Percentiles rank a stretch among this genome's conserved stretches.
Evolutionary conservation across 225 moss, liverwort and hornwort species (phyloP).

Genomic region (Ulota crispa): DNA sequence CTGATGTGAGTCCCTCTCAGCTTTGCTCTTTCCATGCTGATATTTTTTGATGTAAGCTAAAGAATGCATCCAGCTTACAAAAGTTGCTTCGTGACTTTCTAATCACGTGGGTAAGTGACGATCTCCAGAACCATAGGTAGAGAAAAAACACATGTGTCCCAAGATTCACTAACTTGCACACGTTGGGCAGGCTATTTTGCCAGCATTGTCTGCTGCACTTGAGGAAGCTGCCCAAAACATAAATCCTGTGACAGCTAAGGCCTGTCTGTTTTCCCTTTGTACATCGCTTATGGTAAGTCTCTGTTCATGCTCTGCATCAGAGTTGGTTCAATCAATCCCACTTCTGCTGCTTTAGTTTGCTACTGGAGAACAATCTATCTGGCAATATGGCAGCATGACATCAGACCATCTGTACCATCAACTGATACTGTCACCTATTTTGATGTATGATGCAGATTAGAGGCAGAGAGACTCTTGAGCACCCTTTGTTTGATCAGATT

Average conservation of each 20-base stretch:
- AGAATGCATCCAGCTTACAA: neutral
- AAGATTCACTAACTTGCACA: conserved; percentile 23
- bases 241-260: conserved; percentile 64
- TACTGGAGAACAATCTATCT: neutral
- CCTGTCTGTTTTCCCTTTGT: conserved; percentile 84
- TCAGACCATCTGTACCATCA: neutral
- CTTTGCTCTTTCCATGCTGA: conserved; percentile 2
- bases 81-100: neutral
- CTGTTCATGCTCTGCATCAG: neutral
- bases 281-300: conserved; percentile 78
- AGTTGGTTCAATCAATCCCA: conserved; percentile 4
- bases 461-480: conserved; percentile 65
- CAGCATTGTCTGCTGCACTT: conserved; percentile 56
- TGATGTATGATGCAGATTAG: conserved; percentile 65
- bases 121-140: neutral
- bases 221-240: conserved; percentile 47
- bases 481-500: conserved; percentile 55
- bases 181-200: conserved; percentile 70
- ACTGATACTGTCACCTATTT: neutral
- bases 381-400: neutral
- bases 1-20: conserved; percentile 55
- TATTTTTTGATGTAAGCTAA: conserved; percentile 2
- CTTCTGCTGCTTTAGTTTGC: neutral
- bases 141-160: conserved; percentile 1
- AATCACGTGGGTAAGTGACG: neutral